Conservation (phyloP, 352 stramenopile genomes). For the Pythium sp. region DNA sequence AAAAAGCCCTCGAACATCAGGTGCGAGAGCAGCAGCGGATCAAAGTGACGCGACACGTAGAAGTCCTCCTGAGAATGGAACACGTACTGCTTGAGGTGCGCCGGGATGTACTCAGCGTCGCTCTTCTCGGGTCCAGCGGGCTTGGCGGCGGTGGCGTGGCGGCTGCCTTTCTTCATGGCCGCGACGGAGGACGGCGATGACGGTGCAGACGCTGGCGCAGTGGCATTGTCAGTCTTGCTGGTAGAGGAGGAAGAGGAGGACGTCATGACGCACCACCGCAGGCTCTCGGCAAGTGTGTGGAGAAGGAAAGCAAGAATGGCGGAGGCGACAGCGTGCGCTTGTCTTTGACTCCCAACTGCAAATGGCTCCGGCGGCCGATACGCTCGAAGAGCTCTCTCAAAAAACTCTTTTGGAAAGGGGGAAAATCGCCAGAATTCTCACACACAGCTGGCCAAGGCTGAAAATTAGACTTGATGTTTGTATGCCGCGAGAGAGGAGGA, state of each 20-base stretch:
- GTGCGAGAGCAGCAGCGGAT: conserved; percentile 84
- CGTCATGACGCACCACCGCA: conserved; percentile 2
- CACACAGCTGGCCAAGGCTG: neutral
- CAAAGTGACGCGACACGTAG: conserved; percentile 89
- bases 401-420: neutral
- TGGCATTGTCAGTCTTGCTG: neutral
- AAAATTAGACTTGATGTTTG: neutral
- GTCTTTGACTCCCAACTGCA: conserved; percentile 6
- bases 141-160: neutral
- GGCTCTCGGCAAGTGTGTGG: neutral
- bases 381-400: neutral
- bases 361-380: neutral
- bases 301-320: neutral
- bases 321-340: neutral
- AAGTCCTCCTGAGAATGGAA: conserved; percentile 93
- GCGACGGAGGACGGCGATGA: conserved; percentile 11
- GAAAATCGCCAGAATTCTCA: neutral
- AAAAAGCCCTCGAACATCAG: conserved; percentile 95
- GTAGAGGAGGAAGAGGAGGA: neutral
- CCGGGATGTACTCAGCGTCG: conserved; percentile 85
- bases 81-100: conserved; percentile 79
- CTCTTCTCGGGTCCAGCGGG: conserved; percentile 19
- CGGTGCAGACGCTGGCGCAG: neutral
- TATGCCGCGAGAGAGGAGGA: neutral
- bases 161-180: conserved; percentile 7